These are phyloP conservation scores for Lolium perenne DNA, from an alignment of 176 grass and related monocot species.

Conservation along the genomic window DNA sequence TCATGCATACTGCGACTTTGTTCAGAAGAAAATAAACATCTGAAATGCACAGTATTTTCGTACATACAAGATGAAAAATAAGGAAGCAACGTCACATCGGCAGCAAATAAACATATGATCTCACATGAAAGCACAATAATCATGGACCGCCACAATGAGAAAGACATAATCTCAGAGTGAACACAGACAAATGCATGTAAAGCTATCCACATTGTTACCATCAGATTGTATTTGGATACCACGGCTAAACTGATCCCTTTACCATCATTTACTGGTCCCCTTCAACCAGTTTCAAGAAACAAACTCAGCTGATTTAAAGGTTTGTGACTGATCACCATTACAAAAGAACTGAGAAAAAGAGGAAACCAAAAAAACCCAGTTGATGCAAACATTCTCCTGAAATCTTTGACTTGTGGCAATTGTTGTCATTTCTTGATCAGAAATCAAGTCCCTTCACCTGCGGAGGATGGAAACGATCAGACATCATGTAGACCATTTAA, in stretches of 20 bases:
- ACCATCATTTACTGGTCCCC: background rate
- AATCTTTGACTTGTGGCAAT: background rate
- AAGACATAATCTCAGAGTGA: too few species aligned
- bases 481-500: background rate
- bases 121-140: too few species aligned
- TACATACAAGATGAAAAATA: too few species aligned
- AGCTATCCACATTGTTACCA: background rate
- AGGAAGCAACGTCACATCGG: background rate
- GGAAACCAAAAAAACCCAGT: background rate
- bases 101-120: background rate
- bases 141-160: too few species aligned
- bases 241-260: background rate
- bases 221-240: background rate
- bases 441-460: background rate
- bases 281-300: background rate
- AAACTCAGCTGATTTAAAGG: constrained; percentile 11
- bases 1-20: too few species aligned
- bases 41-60: too few species aligned
- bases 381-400: background rate
- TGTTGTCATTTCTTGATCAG: background rate
- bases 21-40: too few species aligned
- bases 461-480: background rate
- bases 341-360: background rate
- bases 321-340: background rate
- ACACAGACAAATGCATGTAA: background rate